These are phyloP conservation scores for Rugiboletus extremiorientalis DNA, from an alignment of 1,284 basidiomycete genomes.

Conservation along the genomic window DNA sequence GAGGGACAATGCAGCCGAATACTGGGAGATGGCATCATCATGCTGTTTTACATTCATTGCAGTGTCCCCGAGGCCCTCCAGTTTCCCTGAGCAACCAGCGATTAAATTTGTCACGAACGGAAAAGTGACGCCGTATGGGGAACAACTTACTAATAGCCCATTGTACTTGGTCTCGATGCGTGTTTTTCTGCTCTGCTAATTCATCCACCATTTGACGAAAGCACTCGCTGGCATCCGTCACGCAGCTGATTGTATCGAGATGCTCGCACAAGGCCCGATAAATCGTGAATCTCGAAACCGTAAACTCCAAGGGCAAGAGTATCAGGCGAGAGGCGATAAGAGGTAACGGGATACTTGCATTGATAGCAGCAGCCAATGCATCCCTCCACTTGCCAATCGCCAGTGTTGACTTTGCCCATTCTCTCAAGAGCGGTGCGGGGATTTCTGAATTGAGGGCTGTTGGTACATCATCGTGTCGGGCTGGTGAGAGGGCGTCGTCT, in stretches of 20 bases:
- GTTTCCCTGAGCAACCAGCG: neutral
- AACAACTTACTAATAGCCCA: neutral
- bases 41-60: neutral
- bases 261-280: neutral
- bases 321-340: too few relatives aligned
- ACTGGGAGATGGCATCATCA: neutral
- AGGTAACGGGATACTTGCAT: too few relatives aligned
- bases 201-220: neutral
- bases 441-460: too few relatives aligned
- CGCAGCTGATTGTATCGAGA: neutral
- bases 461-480: too few relatives aligned
- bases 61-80: neutral
- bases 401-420: too few relatives aligned
- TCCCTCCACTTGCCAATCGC: too few relatives aligned
- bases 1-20: neutral
- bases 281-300: neutral
- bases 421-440: too few relatives aligned
- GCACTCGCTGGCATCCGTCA: neutral
- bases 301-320: neutral
- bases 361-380: too few relatives aligned
- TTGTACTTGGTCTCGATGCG: neutral
- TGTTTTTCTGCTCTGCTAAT: neutral
- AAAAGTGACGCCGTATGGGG: rapidly evolving
- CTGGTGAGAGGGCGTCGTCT: too few relatives aligned
- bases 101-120: neutral